Percentiles rank a stretch among this genome's conserved stretches.
phyloP scores from a whole-genome alignment of 208 protist genomes.

The Acanthamoeba quina region DNA sequence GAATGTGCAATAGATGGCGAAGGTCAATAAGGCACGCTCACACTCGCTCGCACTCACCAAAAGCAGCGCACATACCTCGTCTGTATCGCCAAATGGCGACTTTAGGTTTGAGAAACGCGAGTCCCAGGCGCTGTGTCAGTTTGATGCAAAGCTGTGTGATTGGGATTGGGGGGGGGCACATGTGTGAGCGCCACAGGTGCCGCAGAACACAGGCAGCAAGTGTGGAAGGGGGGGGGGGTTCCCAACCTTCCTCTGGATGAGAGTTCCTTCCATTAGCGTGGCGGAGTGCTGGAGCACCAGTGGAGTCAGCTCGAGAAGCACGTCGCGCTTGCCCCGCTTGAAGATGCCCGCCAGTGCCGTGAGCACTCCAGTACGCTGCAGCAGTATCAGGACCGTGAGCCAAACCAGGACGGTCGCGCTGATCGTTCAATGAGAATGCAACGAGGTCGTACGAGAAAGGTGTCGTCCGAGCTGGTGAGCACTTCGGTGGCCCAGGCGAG shows the following conservation, averaged over 20 bases:
- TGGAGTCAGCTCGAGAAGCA: slow-evolving; percentile 86
- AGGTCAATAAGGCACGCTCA: neutral
- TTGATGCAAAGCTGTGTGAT: slow-evolving; percentile 86
- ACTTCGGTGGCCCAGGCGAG: slow-evolving; percentile 1
- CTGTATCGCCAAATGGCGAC: slow-evolving; percentile 95
- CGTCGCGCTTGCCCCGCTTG: slow-evolving; percentile 94
- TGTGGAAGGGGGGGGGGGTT: neutral
- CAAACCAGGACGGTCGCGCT: too few relatives aligned
- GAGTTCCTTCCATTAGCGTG: neutral
- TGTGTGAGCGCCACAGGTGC: neutral
- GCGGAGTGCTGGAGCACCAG: slow-evolving; percentile 79
- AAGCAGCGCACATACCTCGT: neutral
- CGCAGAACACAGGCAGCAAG: too few relatives aligned
- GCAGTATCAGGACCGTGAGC: too few relatives aligned
- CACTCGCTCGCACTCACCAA: too few relatives aligned
- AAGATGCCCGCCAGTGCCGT: slow-evolving; percentile 93
- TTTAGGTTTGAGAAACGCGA: slow-evolving; percentile 91
- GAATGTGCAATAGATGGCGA: neutral
- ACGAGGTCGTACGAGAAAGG: neutral
- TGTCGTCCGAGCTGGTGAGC: slow-evolving; percentile 35
- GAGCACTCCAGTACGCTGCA: slow-evolving; percentile 89
- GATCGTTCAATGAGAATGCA: too few relatives aligned
- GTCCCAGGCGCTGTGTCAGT: slow-evolving; percentile 94
- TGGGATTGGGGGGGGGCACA: too few relatives aligned
- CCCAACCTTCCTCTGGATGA: neutral